Evolutionary conservation across 768 basidiomycete genomes (phyloP), one percentile per base, ranked within the genome.

Genomic region (Tylopilus sp.): DNA sequence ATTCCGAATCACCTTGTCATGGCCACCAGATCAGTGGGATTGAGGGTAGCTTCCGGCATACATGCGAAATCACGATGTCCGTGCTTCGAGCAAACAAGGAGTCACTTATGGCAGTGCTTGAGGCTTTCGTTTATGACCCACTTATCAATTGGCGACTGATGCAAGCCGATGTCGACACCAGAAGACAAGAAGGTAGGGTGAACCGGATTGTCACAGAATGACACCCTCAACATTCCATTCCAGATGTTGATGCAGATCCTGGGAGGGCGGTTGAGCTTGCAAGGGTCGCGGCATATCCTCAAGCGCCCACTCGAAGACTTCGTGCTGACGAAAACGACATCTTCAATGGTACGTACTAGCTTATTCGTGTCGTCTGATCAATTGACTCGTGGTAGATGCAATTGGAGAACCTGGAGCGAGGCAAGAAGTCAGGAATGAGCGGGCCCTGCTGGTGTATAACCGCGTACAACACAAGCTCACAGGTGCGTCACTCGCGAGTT

Each of bases 51-150:
- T n/a, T n/a, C n/a, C n/a, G 94, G 94, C 0, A 89, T 92, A 1
- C 84, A 92, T 64, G 86, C 92, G 94, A 99, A 71, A 92, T 98
- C 70, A 97, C 95, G 0, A 72, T 99, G 8, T 84, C 94, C 13
- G 96, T 99, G 6, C 75, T 98, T 30, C 82, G 95, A 12, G 85
- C 88, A 34, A 82, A 85, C 11, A 90, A 91, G 0, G 88, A 86
- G 30, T 83, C 96, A 41, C 86, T 99, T 63, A 83, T 94, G 80
- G 98, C 95, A 1, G 89, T 99, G 4, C 77, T 99, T 33, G 95
- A 97, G 63, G 96, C 98, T 14, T 97, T 98, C 82, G 92, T 90
- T 68, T 84, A 96, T 64, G 96, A 99, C 68, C 96, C 97, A 6
- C 78, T 99, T 19, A 90, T 98, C 62, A 86, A 84, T 28, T 98